A percentile compares a stretch with the other conserved stretches of the same genome.
Conservation (phyloP, 257 asterid species). For the Capsicum pubescens region DNA sequence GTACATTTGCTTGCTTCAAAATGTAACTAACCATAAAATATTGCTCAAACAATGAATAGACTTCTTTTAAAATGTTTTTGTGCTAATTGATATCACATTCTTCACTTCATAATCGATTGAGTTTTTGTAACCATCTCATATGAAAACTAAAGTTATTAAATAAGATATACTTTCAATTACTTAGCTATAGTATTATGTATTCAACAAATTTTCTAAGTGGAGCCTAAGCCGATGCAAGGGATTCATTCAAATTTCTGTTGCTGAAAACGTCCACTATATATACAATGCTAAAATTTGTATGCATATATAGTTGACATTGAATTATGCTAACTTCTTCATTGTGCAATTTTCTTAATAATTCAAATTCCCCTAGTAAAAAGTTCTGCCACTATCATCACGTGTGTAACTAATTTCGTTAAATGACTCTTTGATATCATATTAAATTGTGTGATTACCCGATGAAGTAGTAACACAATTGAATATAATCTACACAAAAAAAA, state of each 20-base stretch:
- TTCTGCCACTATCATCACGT: not conserved
- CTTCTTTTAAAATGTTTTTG: not conserved
- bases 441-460: not conserved
- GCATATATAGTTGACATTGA: not conserved
- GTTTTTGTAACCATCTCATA: not conserved
- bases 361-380: not conserved
- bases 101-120: not conserved
- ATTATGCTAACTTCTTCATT: not conserved
- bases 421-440: not conserved
- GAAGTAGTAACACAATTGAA: not conserved
- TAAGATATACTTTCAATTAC: not conserved
- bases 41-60: not conserved
- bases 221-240: not conserved
- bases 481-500: not conserved
- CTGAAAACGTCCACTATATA: not conserved
- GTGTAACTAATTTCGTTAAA: not conserved
- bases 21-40: not conserved
- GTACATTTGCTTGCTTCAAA: not conserved
- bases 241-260: not conserved
- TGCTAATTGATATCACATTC: not conserved
- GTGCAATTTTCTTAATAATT: not conserved
- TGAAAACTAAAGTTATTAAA: not conserved
- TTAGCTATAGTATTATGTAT: not conserved
- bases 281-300: not conserved
- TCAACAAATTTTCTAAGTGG: not conserved